These are phyloP conservation scores for Cryptosporidium parvum DNA, from an alignment of 169 alveolate genomes.

Conservation along the genomic window DNA sequence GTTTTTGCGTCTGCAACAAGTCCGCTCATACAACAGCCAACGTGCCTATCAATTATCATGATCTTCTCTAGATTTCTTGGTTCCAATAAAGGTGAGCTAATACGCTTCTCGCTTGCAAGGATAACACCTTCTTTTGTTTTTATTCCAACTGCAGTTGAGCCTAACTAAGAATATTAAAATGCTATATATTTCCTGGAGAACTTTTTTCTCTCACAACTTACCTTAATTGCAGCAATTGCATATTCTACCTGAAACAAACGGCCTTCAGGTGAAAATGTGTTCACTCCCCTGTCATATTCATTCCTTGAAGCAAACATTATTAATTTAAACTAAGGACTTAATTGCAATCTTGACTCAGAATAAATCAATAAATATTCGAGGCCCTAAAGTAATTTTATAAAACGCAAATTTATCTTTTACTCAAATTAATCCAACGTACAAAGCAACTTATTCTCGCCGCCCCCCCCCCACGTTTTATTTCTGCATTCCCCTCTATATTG, in stretches of 20 bases:
- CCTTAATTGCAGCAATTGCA: slow-evolving; percentile 95
- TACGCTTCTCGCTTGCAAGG: slow-evolving; percentile 95
- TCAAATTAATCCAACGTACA: background rate
- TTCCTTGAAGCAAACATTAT: slow-evolving; percentile 86
- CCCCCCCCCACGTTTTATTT: slow-evolving; percentile 21
- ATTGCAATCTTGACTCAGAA: background rate
- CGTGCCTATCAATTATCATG: slow-evolving; percentile 94
- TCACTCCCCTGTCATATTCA: slow-evolving; percentile 98
- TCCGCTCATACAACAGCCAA: slow-evolving; percentile 98
- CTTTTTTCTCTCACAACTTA: slow-evolving; percentile 47
- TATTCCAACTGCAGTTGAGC: slow-evolving; percentile 98
- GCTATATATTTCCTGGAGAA: background rate
- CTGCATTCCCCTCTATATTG: slow-evolving; percentile 9
- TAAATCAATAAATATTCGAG: background rate
- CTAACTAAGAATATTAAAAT: slow-evolving; percentile 84
- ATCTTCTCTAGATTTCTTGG: slow-evolving; percentile 94
- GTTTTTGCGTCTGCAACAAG: slow-evolving; percentile 98
- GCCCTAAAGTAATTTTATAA: background rate
- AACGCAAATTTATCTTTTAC: background rate
- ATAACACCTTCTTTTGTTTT: slow-evolving; percentile 96
- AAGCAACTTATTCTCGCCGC: background rate
- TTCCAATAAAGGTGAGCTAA: slow-evolving; percentile 91
- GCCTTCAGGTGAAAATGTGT: slow-evolving; percentile 99
- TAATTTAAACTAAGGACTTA: background rate
- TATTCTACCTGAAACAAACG: slow-evolving; percentile 96